phyloP scores from a whole-genome alignment of 106 monocot genomes.

The Amphibolis antarctica region DNA sequence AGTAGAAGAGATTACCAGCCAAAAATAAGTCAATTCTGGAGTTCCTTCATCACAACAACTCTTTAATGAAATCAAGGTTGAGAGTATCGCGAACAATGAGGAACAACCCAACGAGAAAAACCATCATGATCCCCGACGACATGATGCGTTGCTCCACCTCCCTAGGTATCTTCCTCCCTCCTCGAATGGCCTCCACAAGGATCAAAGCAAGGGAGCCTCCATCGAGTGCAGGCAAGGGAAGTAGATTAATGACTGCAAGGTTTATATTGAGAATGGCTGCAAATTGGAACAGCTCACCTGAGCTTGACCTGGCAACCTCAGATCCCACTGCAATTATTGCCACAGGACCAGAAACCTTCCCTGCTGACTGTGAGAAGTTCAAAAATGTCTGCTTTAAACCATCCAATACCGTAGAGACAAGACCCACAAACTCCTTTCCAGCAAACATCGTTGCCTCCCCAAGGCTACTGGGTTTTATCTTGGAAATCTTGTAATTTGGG shows the following conservation, averaged over 20 bases:
- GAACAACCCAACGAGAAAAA: constrained; percentile 57
- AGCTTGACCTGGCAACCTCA: constrained; percentile 75
- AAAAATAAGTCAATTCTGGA: too few species aligned
- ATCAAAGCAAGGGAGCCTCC: constrained; percentile 76
- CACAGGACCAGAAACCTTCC: constrained; percentile 85
- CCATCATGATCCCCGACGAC: constrained; percentile 67
- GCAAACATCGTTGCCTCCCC: constrained; percentile 37
- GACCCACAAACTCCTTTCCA: constrained; percentile 38
- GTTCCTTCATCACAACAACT: constrained; percentile 42
- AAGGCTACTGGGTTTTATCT: constrained; percentile 31
- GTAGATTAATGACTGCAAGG: constrained; percentile 76
- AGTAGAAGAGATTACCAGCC: too few species aligned
- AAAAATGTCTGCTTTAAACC: constrained; percentile 81
- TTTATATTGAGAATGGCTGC: constrained; percentile 83
- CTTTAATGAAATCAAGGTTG: constrained; percentile 87
- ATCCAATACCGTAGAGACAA: constrained; percentile 46
- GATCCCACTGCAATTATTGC: constrained; percentile 90
- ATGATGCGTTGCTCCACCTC: constrained; percentile 91
- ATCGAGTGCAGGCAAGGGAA: constrained; percentile 83
- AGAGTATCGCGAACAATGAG: constrained; percentile 87
- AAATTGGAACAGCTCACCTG: constrained; percentile 80
- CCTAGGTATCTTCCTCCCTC: constrained; percentile 74
- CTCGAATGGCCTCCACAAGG: constrained; percentile 68
- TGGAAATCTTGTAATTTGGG: constrained; percentile 49
- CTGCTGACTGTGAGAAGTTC: constrained; percentile 74